A percentile compares a stretch with the other conserved stretches of the same genome.
phyloP scores from a whole-genome alignment of 2,329 filamentous ascomycete species.

The Coleophoma cylindrospora region DNA sequence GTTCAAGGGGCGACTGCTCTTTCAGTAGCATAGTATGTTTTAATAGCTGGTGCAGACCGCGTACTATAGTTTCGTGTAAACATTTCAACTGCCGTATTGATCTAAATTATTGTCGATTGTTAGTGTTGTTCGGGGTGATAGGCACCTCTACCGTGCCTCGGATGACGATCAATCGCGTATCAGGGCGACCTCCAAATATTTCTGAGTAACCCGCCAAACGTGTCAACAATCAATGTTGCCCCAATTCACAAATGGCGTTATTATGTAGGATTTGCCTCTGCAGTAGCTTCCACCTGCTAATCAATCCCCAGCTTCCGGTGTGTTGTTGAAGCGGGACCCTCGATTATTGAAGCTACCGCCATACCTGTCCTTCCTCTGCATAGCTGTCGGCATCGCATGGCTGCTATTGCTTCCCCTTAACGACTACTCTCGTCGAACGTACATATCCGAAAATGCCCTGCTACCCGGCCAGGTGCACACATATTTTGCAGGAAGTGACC shows the following conservation, averaged over 20 bases:
- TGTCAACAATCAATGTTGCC: too few relatives aligned
- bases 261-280: neutral
- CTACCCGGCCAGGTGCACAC: constrained; percentile 95
- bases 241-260: neutral
- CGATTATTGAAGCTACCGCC: constrained; percentile 79
- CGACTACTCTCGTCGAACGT: constrained; percentile 85
- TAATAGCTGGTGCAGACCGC: neutral
- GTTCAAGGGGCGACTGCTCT: constrained; percentile 4
- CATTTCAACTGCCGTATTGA: too few relatives aligned
- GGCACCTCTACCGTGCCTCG: neutral
- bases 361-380: constrained; percentile 79
- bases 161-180: neutral
- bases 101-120: too few relatives aligned
- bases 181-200: neutral
- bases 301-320: constrained; percentile 40
- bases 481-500: constrained; percentile 94
- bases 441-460: constrained; percentile 96
- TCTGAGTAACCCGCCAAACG: neutral
- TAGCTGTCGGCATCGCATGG: constrained; percentile 83
- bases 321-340: constrained; percentile 73
- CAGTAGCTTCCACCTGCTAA: neutral
- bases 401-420: constrained; percentile 85
- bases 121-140: too few relatives aligned
- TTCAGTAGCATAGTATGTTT: neutral
- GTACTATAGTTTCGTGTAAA: too few relatives aligned